Percentiles rank a stretch among this genome's conserved stretches.
Conservation (phyloP, 2,329 filamentous ascomycete species). For the Parascedosporium putredinis region DNA sequence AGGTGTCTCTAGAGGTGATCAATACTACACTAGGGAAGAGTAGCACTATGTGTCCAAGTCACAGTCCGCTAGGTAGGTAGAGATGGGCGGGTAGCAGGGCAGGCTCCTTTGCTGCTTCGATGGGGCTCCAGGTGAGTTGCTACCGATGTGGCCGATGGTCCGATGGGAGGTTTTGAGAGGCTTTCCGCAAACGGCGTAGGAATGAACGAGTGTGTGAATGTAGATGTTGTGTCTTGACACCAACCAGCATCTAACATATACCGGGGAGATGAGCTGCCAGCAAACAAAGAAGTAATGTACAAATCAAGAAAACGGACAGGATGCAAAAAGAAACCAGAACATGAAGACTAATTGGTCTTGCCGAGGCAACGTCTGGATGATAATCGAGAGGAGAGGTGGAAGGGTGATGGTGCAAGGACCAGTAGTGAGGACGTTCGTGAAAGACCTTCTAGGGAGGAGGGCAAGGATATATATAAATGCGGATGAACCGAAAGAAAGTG, state of each 20-base stretch:
- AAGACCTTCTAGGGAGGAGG: conserved; percentile 26
- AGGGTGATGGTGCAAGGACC: background rate
- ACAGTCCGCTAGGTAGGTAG: conserved; percentile 1
- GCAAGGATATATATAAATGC: conserved; percentile 38
- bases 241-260: background rate
- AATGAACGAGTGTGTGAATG: conserved; percentile 14
- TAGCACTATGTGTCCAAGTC: background rate
- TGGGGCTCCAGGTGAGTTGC: background rate
- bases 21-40: background rate
- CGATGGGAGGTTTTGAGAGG: background rate
- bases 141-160: background rate
- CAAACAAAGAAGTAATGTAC: conserved; percentile 15
- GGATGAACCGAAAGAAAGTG: background rate
- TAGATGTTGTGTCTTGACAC: conserved; percentile 15
- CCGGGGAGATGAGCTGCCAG: conserved; percentile 4
- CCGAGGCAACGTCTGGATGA: conserved; percentile 20
- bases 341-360: conserved; percentile 26
- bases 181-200: background rate
- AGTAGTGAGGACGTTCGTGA: conserved; percentile 6
- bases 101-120: background rate
- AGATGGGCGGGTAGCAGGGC: background rate
- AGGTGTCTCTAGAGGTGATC: background rate
- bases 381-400: conserved; percentile 14
- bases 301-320: conserved; percentile 5
- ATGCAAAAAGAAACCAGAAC: conserved; percentile 29